Percentiles rank a stretch among this genome's conserved stretches.
These are phyloP conservation scores for Macrolepiota albuminosa DNA, from an alignment of 768 basidiomycete species.

Conservation along the genomic window DNA sequence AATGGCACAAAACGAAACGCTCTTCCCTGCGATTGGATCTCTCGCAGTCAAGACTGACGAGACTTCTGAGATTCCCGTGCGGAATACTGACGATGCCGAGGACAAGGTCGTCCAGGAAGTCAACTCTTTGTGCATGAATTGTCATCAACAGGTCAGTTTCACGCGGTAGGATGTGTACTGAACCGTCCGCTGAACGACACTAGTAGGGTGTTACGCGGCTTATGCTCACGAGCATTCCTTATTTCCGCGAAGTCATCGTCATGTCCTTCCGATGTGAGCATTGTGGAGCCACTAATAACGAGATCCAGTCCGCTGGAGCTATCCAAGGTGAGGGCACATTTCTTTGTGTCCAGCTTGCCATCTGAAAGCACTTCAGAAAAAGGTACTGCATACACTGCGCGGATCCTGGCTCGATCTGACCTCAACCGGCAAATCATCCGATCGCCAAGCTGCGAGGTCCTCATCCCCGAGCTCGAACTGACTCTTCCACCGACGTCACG, in stretches of 20 bases:
- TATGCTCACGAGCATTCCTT: constrained; percentile 91
- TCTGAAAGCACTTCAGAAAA: constrained; percentile 48
- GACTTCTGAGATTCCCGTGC: not conserved
- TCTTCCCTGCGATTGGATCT: constrained; percentile 13
- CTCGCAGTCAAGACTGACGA: constrained; percentile 13
- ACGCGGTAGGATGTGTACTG: not conserved
- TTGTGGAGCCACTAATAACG: constrained; percentile 87
- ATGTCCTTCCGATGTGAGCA: constrained; percentile 97
- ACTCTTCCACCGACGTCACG: constrained; percentile 81
- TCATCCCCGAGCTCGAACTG: constrained; percentile 84
- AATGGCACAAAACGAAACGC: constrained; percentile 6
- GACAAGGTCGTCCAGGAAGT: constrained; percentile 76
- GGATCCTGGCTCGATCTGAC: constrained; percentile 69
- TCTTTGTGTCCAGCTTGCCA: not conserved
- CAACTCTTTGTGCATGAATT: constrained; percentile 92
- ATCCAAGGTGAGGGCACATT: constrained; percentile 64
- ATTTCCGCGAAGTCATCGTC: constrained; percentile 90
- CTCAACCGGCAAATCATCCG: constrained; percentile 93
- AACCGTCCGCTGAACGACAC: constrained; percentile 17
- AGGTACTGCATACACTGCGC: constrained; percentile 77
- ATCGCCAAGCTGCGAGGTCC: constrained; percentile 74
- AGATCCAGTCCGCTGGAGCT: constrained; percentile 84
- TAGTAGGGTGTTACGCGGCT: constrained; percentile 82
- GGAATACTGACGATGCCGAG: constrained; percentile 32
- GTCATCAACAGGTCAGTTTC: constrained; percentile 74